Conservation (phyloP, 2,329 filamentous ascomycete genomes). For the Leptodontidium sp. region DNA sequence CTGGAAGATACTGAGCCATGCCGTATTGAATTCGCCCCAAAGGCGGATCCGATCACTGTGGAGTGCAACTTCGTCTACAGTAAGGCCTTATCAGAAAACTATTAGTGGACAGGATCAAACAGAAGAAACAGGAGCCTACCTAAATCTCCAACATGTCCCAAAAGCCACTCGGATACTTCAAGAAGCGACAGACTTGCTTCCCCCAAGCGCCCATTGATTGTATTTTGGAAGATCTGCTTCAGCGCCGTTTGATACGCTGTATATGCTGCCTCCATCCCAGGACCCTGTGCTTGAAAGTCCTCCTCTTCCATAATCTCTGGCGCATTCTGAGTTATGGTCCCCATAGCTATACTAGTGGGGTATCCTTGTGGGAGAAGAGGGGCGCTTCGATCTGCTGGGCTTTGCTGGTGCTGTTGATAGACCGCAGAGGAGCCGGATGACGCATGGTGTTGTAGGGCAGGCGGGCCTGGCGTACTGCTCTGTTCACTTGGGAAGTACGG, state of each 20-base stretch:
- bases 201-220: constrained; percentile 64
- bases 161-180: constrained; percentile 71
- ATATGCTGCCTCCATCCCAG: constrained; percentile 71
- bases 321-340: constrained; percentile 55
- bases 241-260: constrained; percentile 69
- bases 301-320: constrained; percentile 62
- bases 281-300: constrained; percentile 61
- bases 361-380: constrained; percentile 64
- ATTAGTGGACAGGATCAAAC: constrained; percentile 44
- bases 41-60: constrained; percentile 81
- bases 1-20: constrained; percentile 85
- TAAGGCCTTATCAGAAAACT: constrained; percentile 70
- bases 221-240: constrained; percentile 67
- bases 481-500: constrained; percentile 80
- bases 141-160: constrained; percentile 69
- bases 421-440: constrained; percentile 64
- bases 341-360: constrained; percentile 56
- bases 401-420: constrained; percentile 54
- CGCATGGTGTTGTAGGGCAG: constrained; percentile 59
- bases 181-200: constrained; percentile 67
- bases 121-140: constrained; percentile 59
- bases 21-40: constrained; percentile 95
- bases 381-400: constrained; percentile 58
- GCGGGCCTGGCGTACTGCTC: constrained; percentile 65
- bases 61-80: constrained; percentile 80